phyloP scores from a whole-genome alignment of 2,329 filamentous ascomycete genomes.

The Camptophora hylomeconis region DNA sequence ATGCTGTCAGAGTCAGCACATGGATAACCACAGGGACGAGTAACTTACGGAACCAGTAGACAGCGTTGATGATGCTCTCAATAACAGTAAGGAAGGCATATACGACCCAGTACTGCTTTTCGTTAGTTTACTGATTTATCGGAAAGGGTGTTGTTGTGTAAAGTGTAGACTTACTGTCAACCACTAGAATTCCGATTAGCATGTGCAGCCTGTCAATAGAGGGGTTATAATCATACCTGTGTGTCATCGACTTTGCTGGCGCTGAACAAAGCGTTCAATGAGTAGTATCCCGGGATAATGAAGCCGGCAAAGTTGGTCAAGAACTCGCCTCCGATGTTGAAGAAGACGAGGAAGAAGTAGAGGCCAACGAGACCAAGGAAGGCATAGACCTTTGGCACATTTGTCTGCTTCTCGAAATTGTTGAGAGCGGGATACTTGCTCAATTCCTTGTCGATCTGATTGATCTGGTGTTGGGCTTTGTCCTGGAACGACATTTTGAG shows the following conservation, averaged over 20 bases:
- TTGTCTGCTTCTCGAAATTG: conserved; percentile 56
- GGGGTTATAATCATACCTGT: conserved; percentile 38
- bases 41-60: conserved; percentile 53
- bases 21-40: neutral
- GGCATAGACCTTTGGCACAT: conserved; percentile 54
- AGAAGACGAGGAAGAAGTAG: conserved; percentile 60
- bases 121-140: conserved; percentile 10
- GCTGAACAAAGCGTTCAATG: conserved; percentile 50
- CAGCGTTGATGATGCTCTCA: conserved; percentile 52
- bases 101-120: conserved; percentile 52
- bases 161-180: conserved; percentile 37
- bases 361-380: conserved; percentile 50
- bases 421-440: conserved; percentile 55
- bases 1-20: conserved; percentile 38
- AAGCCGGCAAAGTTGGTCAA: conserved; percentile 56
- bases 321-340: conserved; percentile 58
- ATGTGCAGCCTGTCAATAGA: conserved; percentile 2
- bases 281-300: conserved; percentile 53
- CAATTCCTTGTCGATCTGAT: conserved; percentile 58
- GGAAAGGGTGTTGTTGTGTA: conserved; percentile 5
- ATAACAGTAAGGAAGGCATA: conserved; percentile 53
- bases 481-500: conserved; percentile 38
- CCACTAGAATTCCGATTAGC: conserved; percentile 37
- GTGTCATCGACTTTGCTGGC: conserved; percentile 49
- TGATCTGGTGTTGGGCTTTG: conserved; percentile 49